Evolutionary conservation across 2,329 filamentous ascomycete species (phyloP).

Genomic region (Pyrenochaeta sp.): DNA sequence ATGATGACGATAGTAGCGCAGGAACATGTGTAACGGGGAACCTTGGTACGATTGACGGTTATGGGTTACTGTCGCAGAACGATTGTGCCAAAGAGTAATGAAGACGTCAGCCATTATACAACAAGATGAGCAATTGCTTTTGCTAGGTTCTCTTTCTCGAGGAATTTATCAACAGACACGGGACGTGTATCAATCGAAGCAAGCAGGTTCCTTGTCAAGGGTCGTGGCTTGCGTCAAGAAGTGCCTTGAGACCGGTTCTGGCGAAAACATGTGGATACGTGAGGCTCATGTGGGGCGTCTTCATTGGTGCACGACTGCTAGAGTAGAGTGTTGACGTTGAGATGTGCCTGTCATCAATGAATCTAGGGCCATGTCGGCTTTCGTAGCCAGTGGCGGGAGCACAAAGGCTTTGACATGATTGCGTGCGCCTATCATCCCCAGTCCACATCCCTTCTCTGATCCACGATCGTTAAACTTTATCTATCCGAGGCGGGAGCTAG

Average conservation of each 20-base stretch:
- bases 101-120: conserved; percentile 32
- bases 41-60: conserved; percentile 4
- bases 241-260: conserved; percentile 17
- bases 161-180: conserved; percentile 9
- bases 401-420: conserved; percentile 21
- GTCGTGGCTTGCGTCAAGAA: conserved; percentile 19
- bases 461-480: conserved; percentile 39
- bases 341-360: conserved; percentile 38
- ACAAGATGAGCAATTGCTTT: conserved; percentile 19
- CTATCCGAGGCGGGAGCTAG: conserved; percentile 46
- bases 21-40: conserved; percentile 18
- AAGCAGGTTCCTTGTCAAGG: conserved; percentile 21
- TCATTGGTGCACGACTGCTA: conserved; percentile 26
- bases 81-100: conserved; percentile 11
- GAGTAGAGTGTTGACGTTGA: conserved; percentile 35
- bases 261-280: conserved; percentile 24
- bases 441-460: conserved; percentile 27
- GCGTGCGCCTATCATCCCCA: conserved; percentile 12
- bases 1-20: conserved; percentile 35
- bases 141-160: conserved; percentile 6
- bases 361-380: conserved; percentile 18
- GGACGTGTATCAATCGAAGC: conserved; percentile 28
- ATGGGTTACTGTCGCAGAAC: conserved; percentile 3
- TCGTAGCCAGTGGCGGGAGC: conserved; percentile 16
- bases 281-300: conserved; percentile 19